Conservation (phyloP, 2,329 filamentous ascomycete species). For the Fusarium falciforme region DNA sequence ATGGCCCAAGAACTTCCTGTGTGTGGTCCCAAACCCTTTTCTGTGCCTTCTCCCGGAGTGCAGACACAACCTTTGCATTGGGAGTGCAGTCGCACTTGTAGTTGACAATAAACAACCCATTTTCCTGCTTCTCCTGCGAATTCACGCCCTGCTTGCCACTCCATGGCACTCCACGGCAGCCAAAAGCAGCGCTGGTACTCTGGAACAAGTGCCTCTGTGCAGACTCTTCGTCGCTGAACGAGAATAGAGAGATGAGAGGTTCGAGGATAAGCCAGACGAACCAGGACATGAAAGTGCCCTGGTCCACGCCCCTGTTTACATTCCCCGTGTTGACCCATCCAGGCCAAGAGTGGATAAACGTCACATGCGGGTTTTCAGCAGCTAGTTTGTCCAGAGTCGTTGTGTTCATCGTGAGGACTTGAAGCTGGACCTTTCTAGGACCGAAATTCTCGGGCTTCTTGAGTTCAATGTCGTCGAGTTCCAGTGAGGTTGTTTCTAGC, state of each 20-base stretch:
- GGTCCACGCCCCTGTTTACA: conserved; percentile 40
- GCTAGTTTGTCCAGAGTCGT: conserved; percentile 41
- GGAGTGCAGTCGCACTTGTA: conserved; percentile 47
- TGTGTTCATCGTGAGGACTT: conserved; percentile 44
- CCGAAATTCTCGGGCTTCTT: conserved; percentile 44
- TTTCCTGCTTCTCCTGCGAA: conserved; percentile 34
- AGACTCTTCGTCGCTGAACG: conserved; percentile 46
- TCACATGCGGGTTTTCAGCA: conserved; percentile 31
- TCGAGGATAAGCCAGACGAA: conserved; percentile 48
- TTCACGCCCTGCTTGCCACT: conserved; percentile 46
- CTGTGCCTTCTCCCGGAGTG: conserved; percentile 45
- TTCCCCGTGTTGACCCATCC: conserved; percentile 46
- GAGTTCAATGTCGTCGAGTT: conserved; percentile 43
- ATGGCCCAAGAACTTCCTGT: conserved; percentile 42
- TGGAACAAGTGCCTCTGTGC: conserved; percentile 51
- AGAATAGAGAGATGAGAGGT: conserved; percentile 46
- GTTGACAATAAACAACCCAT: conserved; percentile 50
- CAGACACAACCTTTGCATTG: conserved; percentile 45
- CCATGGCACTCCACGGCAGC: conserved; percentile 50
- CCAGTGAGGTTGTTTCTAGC: conserved; percentile 22
- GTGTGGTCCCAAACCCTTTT: conserved; percentile 50
- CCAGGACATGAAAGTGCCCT: conserved; percentile 44
- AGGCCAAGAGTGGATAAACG: conserved; percentile 45
- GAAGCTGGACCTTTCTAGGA: conserved; percentile 39
- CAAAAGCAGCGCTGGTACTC: conserved; percentile 51